Evolutionary conservation across 1,284 basidiomycete genomes (phyloP).

Genomic region (Phellinidium pouzarii): DNA sequence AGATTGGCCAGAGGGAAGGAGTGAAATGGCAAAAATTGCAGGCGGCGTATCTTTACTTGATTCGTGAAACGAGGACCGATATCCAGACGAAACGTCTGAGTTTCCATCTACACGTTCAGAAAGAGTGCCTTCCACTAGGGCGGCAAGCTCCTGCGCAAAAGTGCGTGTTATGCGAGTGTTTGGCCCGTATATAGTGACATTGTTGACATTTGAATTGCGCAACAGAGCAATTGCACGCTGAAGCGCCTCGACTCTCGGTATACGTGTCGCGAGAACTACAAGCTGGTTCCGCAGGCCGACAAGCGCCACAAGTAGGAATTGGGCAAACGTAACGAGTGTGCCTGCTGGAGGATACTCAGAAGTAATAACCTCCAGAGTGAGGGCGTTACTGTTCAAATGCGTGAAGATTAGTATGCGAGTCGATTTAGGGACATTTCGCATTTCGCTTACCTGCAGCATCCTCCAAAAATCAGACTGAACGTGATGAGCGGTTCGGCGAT

Average conservation of each 20-base stretch:
- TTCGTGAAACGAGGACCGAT: background rate
- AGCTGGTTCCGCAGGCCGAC: slow-evolving; percentile 59
- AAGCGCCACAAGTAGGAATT: slow-evolving; percentile 73
- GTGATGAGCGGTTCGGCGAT: slow-evolving; percentile 38
- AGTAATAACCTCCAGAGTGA: slow-evolving; percentile 64
- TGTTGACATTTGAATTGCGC: background rate
- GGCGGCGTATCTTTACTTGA: background rate
- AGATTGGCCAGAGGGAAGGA: slow-evolving; percentile 1
- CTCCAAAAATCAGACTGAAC: slow-evolving; percentile 46
- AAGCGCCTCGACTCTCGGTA: slow-evolving; percentile 9
- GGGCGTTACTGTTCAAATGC: slow-evolving; percentile 49
- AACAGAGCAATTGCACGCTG: slow-evolving; percentile 1
- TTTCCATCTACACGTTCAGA: too few relatives aligned
- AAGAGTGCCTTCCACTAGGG: background rate
- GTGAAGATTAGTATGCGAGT: too few relatives aligned
- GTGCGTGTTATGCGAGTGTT: background rate
- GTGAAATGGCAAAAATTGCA: background rate
- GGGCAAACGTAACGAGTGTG: slow-evolving; percentile 78
- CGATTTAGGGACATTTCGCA: too few relatives aligned
- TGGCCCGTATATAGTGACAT: background rate
- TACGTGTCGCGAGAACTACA: slow-evolving; percentile 20
- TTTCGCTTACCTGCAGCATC: slow-evolving; percentile 52
- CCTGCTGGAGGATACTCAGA: slow-evolving; percentile 58
- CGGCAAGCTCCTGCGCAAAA: slow-evolving; percentile 1
- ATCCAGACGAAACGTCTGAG: too few relatives aligned